phyloP scores from a whole-genome alignment of 1,284 basidiomycete genomes.

The Apiotrichum gamsii region DNA sequence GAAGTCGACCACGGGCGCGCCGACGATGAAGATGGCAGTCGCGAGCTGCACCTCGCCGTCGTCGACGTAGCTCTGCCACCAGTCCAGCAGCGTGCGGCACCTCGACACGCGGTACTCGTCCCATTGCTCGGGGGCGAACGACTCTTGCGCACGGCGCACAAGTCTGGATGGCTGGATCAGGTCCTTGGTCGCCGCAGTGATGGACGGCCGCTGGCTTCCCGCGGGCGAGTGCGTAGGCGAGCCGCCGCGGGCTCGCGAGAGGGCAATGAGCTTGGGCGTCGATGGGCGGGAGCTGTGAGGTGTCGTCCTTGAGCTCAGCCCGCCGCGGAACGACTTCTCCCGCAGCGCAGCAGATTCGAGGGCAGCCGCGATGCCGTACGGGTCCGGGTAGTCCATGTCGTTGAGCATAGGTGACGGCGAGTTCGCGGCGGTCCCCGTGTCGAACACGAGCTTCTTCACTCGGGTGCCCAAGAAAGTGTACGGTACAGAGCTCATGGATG shows the following conservation, averaged over 20 bases:
- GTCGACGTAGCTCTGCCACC: slow-evolving; percentile 39
- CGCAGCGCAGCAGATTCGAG: slow-evolving; percentile 3
- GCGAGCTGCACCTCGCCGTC: slow-evolving; percentile 42
- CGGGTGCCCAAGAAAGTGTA: not conserved
- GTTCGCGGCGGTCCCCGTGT: slow-evolving; percentile 8
- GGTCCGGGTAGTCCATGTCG: slow-evolving; percentile 26
- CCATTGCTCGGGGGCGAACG: slow-evolving; percentile 8
- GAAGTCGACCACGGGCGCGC: slow-evolving; percentile 23
- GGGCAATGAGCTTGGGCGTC: too few species aligned
- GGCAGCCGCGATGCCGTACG: slow-evolving; percentile 23
- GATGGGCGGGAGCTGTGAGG: slow-evolving; percentile 16
- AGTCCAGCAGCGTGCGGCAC: slow-evolving; percentile 20
- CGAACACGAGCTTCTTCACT: slow-evolving; percentile 6
- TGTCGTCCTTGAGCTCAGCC: slow-evolving; percentile 7
- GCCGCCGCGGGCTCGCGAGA: too few species aligned
- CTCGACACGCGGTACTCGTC: slow-evolving; percentile 12
- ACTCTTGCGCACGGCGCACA: slow-evolving; percentile 7
- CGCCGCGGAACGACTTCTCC: not conserved
- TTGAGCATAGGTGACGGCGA: slow-evolving; percentile 6
- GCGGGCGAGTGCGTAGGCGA: not conserved
- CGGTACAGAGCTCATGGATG: not conserved
- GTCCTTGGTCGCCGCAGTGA: slow-evolving; percentile 3
- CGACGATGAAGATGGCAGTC: slow-evolving; percentile 29
- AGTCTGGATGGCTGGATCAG: slow-evolving; percentile 5
- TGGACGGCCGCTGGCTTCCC: slow-evolving; percentile 9